A percentile compares a stretch with the other conserved stretches of the same genome.
These are phyloP conservation scores for Diospyros lotus DNA, from an alignment of 148 eudicot species.

Conservation along the genomic window DNA sequence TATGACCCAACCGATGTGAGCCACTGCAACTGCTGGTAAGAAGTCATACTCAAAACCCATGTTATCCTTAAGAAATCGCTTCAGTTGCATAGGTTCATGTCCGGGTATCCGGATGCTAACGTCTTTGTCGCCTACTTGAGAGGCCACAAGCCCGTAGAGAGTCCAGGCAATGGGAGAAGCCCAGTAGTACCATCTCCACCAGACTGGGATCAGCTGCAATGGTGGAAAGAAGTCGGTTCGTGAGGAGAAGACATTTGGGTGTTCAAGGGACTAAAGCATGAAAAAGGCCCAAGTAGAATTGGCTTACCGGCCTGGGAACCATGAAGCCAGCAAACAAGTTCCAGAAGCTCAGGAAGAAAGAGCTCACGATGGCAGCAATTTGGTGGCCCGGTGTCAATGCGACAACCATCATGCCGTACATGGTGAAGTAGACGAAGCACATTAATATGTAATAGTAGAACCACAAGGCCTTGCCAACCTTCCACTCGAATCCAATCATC, in stretches of 20 bases:
- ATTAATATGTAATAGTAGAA: conserved; percentile 57
- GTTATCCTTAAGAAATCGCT: conserved; percentile 29
- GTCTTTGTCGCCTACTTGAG: conserved; percentile 56
- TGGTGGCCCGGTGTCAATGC: conserved; percentile 61
- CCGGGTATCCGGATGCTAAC: conserved; percentile 43
- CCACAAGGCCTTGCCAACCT: conserved; percentile 34
- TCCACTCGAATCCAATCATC: conserved; percentile 79
- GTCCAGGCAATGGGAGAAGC: conserved; percentile 71
- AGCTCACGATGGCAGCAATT: conserved; percentile 47
- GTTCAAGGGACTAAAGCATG: not conserved
- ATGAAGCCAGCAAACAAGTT: conserved; percentile 73
- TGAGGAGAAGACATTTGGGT: too few relatives aligned
- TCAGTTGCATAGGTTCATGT: conserved; percentile 22
- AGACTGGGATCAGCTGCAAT: conserved; percentile 67
- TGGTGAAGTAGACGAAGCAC: conserved; percentile 58
- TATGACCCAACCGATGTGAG: conserved; percentile 48
- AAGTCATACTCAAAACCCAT: conserved; percentile 55
- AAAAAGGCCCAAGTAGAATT: not conserved
- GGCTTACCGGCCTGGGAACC: conserved; percentile 48
- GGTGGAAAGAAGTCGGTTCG: not conserved
- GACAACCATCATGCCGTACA: conserved; percentile 77
- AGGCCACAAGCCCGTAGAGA: conserved; percentile 57
- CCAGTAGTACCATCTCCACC: conserved; percentile 96
- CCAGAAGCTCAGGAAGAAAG: conserved; percentile 73
- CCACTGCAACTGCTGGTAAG: conserved; percentile 41